Conservation (phyloP, 2,329 filamentous ascomycete genomes). For the Fusarium virguliforme region DNA sequence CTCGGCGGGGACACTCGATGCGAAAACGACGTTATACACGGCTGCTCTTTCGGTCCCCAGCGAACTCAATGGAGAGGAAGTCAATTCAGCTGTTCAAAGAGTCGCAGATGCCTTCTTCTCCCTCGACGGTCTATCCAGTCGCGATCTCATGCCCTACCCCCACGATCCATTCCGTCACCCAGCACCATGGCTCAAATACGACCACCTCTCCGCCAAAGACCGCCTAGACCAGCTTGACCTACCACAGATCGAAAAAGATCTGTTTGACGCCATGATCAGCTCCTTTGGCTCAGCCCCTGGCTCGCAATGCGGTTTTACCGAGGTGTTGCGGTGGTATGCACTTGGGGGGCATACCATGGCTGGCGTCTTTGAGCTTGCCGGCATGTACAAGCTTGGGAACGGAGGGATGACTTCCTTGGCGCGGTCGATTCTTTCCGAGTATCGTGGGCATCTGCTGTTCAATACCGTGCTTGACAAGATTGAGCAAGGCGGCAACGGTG, state of each 20-base stretch:
- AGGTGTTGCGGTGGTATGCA: constrained; percentile 43
- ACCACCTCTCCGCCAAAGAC: constrained; percentile 49
- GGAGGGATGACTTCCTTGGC: constrained; percentile 44
- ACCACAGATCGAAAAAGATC: constrained; percentile 34
- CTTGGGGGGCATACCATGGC: constrained; percentile 33
- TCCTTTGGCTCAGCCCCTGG: constrained; percentile 32
- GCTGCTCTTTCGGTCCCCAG: neutral
- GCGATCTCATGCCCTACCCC: constrained; percentile 56
- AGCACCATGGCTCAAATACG: constrained; percentile 48
- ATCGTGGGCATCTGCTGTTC: constrained; percentile 27
- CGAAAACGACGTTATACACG: constrained; percentile 26
- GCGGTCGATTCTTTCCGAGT: constrained; percentile 13
- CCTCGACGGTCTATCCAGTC: constrained; percentile 51
- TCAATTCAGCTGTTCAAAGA: constrained; percentile 15
- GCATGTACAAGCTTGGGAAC: constrained; percentile 39
- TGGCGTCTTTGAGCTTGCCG: constrained; percentile 24
- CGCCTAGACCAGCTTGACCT: constrained; percentile 51
- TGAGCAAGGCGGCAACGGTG: neutral
- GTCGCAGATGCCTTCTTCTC: constrained; percentile 52
- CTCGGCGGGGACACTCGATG: constrained; percentile 25
- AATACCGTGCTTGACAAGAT: constrained; percentile 20
- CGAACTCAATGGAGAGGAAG: constrained; percentile 3
- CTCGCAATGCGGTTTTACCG: constrained; percentile 22
- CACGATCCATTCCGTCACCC: constrained; percentile 53
- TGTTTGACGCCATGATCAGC: constrained; percentile 37